These are phyloP conservation scores for Tricholoma hemisulphureum DNA, from an alignment of 768 basidiomycete species.

Conservation along the genomic window DNA sequence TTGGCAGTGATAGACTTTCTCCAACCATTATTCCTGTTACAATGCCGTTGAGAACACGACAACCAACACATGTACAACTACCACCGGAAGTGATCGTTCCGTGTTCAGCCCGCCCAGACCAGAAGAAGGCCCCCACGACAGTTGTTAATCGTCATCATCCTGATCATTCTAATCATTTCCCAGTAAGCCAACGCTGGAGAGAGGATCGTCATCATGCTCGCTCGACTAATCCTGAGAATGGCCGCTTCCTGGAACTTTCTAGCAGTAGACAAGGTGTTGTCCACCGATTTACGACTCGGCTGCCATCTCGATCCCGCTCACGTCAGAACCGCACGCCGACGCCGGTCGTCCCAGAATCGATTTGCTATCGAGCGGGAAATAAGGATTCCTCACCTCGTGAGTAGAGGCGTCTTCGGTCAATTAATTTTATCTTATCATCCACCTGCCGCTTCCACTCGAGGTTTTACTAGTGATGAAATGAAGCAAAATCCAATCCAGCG, in stretches of 20 bases:
- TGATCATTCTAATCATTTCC: background rate
- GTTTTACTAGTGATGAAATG: background rate
- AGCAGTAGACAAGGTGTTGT: background rate
- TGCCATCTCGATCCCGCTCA: background rate
- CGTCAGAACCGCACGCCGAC: background rate
- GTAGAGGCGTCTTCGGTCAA: background rate
- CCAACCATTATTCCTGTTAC: background rate
- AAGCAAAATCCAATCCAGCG: background rate
- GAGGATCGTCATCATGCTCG: background rate
- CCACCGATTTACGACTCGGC: background rate
- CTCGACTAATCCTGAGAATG: background rate
- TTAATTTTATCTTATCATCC: background rate
- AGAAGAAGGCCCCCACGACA: background rate
- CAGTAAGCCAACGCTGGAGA: background rate
- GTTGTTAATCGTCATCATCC: background rate
- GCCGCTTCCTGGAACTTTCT: background rate
- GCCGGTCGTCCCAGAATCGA: background rate
- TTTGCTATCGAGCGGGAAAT: background rate
- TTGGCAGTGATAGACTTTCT: background rate
- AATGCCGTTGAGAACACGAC: background rate
- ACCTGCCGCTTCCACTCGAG: background rate
- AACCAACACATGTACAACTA: background rate
- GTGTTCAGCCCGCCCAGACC: background rate
- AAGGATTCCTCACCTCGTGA: background rate
- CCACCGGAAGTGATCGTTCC: background rate